A percentile compares a stretch with the other conserved stretches of the same genome.
These are phyloP conservation scores for Leccinum arenicola DNA, from an alignment of 768 basidiomycete genomes.

Conservation along the genomic window DNA sequence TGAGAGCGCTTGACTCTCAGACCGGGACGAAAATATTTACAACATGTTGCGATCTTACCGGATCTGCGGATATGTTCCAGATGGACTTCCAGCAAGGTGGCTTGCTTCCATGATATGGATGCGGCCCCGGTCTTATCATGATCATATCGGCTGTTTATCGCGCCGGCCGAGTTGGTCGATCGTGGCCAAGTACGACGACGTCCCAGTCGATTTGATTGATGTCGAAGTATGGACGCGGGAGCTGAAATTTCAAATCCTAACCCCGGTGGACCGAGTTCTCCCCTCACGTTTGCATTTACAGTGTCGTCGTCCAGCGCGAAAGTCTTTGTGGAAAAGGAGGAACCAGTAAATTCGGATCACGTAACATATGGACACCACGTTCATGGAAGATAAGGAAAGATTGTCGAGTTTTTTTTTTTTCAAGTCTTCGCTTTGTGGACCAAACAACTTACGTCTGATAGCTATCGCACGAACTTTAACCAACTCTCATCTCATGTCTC, in stretches of 20 bases:
- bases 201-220: constrained; percentile 1
- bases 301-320: not conserved
- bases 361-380: not conserved
- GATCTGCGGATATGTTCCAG: not conserved
- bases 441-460: constrained; percentile 8
- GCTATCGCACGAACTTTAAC: constrained; percentile 2
- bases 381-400: constrained; percentile 1
- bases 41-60: not conserved
- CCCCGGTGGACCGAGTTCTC: not conserved
- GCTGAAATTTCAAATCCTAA: not conserved
- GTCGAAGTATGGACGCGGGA: not conserved
- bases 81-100: not conserved
- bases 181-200: not conserved
- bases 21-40: not conserved
- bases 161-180: not conserved
- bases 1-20: not conserved
- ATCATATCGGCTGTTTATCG: not conserved
- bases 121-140: constrained; percentile 8
- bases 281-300: not conserved
- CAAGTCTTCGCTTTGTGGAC: not conserved
- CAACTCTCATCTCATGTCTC: not conserved
- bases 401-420: not conserved
- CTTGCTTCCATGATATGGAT: constrained; percentile 1
- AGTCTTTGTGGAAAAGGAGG: not conserved
- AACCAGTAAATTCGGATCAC: not conserved